phyloP scores from a whole-genome alignment of 495 filamentous ascomycete species.

The Podospora bellae-mahoneyi region DNA sequence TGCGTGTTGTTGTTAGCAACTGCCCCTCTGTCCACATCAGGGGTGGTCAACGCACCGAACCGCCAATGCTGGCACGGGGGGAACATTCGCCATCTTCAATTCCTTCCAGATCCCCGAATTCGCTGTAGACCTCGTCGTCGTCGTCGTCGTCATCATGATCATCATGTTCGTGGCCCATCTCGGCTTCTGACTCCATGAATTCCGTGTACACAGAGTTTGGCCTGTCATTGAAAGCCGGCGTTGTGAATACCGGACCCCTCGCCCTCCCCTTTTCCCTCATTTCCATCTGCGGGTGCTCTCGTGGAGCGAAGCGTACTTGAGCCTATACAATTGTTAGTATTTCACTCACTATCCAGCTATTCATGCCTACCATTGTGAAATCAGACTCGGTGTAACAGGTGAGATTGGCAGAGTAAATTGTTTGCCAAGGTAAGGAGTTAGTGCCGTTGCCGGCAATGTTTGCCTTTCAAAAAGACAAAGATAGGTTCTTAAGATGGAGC shows the following conservation, averaged over 20 bases:
- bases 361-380: slow-evolving; percentile 27
- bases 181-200: slow-evolving; percentile 71
- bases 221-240: slow-evolving; percentile 38
- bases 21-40: background rate
- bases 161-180: slow-evolving; percentile 50
- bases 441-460: slow-evolving; percentile 41
- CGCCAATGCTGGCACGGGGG: slow-evolving; percentile 56
- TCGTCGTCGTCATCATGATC: slow-evolving; percentile 51
- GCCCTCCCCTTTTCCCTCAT: slow-evolving; percentile 48
- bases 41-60: slow-evolving; percentile 53
- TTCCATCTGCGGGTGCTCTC: slow-evolving; percentile 30
- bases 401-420: background rate
- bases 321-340: slow-evolving; percentile 26
- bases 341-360: background rate
- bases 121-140: slow-evolving; percentile 51
- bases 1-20: slow-evolving; percentile 34
- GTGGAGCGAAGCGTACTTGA: slow-evolving; percentile 23
- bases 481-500: slow-evolving; percentile 14
- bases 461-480: slow-evolving; percentile 7
- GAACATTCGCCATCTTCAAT: slow-evolving; percentile 61
- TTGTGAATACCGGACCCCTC: slow-evolving; percentile 46
- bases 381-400: slow-evolving; percentile 20
- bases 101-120: slow-evolving; percentile 42
- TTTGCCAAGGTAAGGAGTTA: slow-evolving; percentile 16
- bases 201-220: slow-evolving; percentile 66